A percentile compares a stretch with the other conserved stretches of the same genome.
Conservation (phyloP, 768 basidiomycete species). For the Exsudoporus frostii region DNA sequence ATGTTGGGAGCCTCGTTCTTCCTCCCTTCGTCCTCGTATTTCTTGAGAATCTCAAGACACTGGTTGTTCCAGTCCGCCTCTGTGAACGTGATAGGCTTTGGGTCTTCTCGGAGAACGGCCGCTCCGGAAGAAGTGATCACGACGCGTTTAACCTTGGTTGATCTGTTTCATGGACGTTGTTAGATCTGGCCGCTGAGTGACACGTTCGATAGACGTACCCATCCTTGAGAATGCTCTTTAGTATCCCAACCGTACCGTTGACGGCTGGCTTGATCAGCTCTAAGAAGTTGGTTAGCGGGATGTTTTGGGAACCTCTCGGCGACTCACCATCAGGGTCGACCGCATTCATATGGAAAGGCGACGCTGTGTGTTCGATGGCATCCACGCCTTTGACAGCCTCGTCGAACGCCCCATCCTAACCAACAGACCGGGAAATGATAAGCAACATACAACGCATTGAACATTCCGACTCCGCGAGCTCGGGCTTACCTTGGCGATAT, state of each 20-base stretch:
- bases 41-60: conserved; percentile 35
- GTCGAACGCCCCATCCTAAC: conserved; percentile 67
- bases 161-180: neutral
- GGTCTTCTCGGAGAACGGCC: conserved; percentile 35
- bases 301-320: too few relatives aligned
- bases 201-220: conserved; percentile 33
- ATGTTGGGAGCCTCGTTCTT: conserved; percentile 32
- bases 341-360: conserved; percentile 50
- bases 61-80: conserved; percentile 64
- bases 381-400: conserved; percentile 75
- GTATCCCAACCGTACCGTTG: conserved; percentile 60
- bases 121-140: conserved; percentile 66
- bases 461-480: neutral
- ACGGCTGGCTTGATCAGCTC: conserved; percentile 72
- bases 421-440: neutral
- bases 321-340: conserved; percentile 41
- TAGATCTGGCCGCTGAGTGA: neutral
- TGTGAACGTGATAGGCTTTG: conserved; percentile 32
- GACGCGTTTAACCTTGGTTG: conserved; percentile 57
- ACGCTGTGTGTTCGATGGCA: conserved; percentile 67
- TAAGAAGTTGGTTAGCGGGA: conserved; percentile 17
- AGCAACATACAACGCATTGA: neutral
- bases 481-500: conserved; percentile 53
- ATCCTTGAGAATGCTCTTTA: conserved; percentile 55
- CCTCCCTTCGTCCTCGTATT: conserved; percentile 47